Conservation (phyloP, 345 rosid genomes). For the Brassica nigra region DNA sequence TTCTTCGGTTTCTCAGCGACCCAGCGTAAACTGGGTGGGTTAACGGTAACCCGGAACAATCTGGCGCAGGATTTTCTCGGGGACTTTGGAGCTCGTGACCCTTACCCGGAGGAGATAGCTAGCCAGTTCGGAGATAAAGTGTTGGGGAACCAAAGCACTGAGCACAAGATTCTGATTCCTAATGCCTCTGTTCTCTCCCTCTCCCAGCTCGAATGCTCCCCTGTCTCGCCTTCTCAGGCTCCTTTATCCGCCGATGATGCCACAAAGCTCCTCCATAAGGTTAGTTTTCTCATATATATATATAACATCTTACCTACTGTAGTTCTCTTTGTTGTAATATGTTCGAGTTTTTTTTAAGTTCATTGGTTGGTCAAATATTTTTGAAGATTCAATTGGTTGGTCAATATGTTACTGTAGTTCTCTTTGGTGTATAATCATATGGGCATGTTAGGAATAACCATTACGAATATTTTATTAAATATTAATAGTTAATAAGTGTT, state of each 20-base stretch:
- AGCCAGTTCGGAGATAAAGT: conserved; percentile 85
- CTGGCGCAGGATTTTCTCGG: conserved; percentile 40
- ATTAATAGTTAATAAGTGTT: too few relatives aligned
- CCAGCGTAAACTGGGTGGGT: conserved; percentile 16
- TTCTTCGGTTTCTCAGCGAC: conserved; percentile 18
- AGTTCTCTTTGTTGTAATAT: neutral
- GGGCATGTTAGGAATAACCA: too few relatives aligned
- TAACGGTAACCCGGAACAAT: conserved; percentile 28
- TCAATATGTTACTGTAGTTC: too few relatives aligned
- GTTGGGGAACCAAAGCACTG: conserved; percentile 61
- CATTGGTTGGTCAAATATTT: neutral
- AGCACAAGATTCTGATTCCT: conserved; percentile 90
- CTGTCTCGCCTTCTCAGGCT: conserved; percentile 61
- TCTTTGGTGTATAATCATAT: too few relatives aligned
- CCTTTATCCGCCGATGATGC: conserved; percentile 73
- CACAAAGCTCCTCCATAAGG: conserved; percentile 67
- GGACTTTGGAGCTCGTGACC: conserved; percentile 40
- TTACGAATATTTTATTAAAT: too few relatives aligned
- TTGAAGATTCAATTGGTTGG: too few relatives aligned
- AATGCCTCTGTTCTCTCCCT: conserved; percentile 72
- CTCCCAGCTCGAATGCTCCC: conserved; percentile 59
- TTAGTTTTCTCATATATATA: conserved; percentile 22
- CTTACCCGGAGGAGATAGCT: conserved; percentile 62
- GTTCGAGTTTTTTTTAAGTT: neutral
- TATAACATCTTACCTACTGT: neutral